Base-by-base conservation (phyloP, 2,329 filamentous ascomycete species). In the Hymenoscyphus fructigenus region DNA sequence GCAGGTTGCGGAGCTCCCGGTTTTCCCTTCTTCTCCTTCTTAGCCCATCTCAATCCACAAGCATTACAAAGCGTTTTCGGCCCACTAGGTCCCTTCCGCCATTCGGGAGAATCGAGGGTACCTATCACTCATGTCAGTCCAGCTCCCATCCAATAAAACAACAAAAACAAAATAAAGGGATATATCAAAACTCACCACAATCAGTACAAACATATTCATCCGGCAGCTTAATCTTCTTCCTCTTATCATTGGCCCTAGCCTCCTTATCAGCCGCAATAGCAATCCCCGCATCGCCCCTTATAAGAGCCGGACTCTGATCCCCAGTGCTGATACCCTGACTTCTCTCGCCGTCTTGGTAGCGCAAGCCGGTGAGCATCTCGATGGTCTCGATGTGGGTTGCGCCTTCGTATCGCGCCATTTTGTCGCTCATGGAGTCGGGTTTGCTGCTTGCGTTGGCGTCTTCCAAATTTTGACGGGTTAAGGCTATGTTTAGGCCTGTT, bases 1-100 rank as follows among this genome's bases (percentile, higher is more conserved):
- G 41, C 14, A 10, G 44, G n/a, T 10, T 20, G n/a, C 1, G 44
- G n/a, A 23, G 2, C n/a, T 14, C 62, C 59, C 12, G 66, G 59
- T 59, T 69, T 81, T 2, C n/a, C 44, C 72, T 92, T 94, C 82
- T 95, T 95, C 75, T 95, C 91, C 75, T 91, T 93, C 85, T 91
- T 88, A 17, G 88, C 87, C 88, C 88, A 90, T 61, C 88, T 82
- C 34, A 90, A 79, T 44, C 94, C 94, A 75, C 94, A 98, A 7
- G 94, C 94, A 79, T 98, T 98, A 78, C 94, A 98, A 14, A 98
- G 80, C 9, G 94, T 97, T 78, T 98, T 97, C 1, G 93, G 93
- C 1, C 94, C 94, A 68, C 87, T 92, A 0, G 94, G 94, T 0
- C 94, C 94, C 77, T 97, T 97, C 67, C 94, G 85, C 94, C 94